A percentile compares a stretch with the other conserved stretches of the same genome.
phyloP scores from a whole-genome alignment of 2,329 filamentous ascomycete species.

The Talaromyces sp. region DNA sequence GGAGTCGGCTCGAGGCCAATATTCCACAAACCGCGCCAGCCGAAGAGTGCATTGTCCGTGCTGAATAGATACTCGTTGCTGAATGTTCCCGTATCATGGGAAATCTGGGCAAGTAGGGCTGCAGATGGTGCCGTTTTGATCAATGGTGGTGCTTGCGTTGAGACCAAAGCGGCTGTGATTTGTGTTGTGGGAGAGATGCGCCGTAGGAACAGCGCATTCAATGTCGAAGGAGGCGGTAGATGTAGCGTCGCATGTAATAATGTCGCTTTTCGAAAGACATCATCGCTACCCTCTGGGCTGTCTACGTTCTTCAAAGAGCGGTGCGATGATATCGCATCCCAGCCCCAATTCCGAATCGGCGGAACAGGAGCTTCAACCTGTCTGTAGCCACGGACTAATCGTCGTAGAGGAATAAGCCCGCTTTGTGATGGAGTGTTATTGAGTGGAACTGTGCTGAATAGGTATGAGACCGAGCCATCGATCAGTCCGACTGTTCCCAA shows the following conservation, averaged over 20 bases:
- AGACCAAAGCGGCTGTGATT: constrained; percentile 64
- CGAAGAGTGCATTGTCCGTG: constrained; percentile 85
- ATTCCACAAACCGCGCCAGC: constrained; percentile 87
- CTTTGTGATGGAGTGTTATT: constrained; percentile 64
- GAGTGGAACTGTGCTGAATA: constrained; percentile 85
- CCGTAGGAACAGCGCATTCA: constrained; percentile 81
- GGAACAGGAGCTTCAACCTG: constrained; percentile 58
- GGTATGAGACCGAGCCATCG: constrained; percentile 94
- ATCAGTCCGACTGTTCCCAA: constrained; percentile 86
- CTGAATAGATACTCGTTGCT: constrained; percentile 87
- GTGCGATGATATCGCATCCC: constrained; percentile 30
- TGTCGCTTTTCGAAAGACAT: constrained; percentile 36
- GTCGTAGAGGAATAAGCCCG: constrained; percentile 69
- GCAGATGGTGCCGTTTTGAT: constrained; percentile 46
- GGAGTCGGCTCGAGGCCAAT: constrained; percentile 63
- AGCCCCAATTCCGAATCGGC: constrained; percentile 33
- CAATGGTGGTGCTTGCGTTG: constrained; percentile 39
- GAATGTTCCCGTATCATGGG: constrained; percentile 80
- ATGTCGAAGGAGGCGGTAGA: constrained; percentile 67
- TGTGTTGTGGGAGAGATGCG: constrained; percentile 74
- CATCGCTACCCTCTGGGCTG: constrained; percentile 18
- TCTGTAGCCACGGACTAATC: constrained; percentile 77
- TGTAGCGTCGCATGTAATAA: constrained; percentile 46
- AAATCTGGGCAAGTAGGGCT: constrained; percentile 45
- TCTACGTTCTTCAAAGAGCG: constrained; percentile 60